Conservation (phyloP, 148 eudicot genomes). For the Agrostemma githago region DNA sequence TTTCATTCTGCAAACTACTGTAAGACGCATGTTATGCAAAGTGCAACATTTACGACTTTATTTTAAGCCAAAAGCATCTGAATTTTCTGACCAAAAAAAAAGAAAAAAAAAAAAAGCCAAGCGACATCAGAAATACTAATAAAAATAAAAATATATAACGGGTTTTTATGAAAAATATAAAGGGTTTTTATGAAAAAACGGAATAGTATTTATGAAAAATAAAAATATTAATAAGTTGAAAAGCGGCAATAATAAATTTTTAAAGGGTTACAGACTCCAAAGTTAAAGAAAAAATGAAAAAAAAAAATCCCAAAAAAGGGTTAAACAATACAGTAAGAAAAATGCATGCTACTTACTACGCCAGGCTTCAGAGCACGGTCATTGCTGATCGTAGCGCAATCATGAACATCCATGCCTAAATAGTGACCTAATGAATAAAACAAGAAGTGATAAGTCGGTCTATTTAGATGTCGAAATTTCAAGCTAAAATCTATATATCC, state of each 20-base stretch:
- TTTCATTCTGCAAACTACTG: not conserved
- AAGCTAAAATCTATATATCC: not conserved
- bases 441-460: constrained; percentile 8
- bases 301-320: not conserved
- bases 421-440: constrained; percentile 58
- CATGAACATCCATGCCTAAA: constrained; percentile 98
- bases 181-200: no score
- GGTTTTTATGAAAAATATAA: no score
- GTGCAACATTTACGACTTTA: not conserved
- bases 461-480: not conserved
- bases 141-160: not conserved
- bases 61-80: not conserved
- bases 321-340: not conserved
- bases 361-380: constrained; percentile 77
- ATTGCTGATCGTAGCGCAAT: constrained; percentile 64
- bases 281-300: not conserved
- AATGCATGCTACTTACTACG: constrained; percentile 51
- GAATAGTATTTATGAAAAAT: no score
- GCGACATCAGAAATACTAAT: not conserved
- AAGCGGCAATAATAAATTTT: no score
- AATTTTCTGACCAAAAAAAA: no score
- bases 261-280: no score
- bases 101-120: not conserved
- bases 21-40: not conserved
- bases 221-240: no score